Evolutionary conservation across 306 rosid genomes (phyloP).

Genomic region (Prosopis cineraria): DNA sequence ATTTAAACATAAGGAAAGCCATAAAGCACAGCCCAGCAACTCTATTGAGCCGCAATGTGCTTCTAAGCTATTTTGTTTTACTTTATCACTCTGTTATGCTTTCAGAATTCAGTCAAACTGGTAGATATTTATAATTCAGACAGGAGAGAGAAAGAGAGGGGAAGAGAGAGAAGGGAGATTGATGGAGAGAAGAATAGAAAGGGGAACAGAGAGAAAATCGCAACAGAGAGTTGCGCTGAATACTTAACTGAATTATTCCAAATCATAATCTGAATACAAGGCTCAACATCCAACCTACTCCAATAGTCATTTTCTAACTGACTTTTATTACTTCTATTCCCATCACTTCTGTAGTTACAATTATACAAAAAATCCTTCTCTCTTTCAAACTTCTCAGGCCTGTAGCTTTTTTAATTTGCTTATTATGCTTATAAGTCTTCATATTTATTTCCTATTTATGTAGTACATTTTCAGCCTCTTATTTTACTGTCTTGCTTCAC

Average conservation of each 20-base stretch:
- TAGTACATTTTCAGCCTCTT: not conserved
- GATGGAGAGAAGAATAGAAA: too few relatives aligned
- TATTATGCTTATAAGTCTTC: not conserved
- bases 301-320: too few relatives aligned
- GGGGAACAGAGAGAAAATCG: too few relatives aligned
- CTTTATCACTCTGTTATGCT: not conserved
- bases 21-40: not conserved
- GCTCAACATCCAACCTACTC: too few relatives aligned
- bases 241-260: too few relatives aligned
- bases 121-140: too few relatives aligned
- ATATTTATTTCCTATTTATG: not conserved
- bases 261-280: too few relatives aligned
- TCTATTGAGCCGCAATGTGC: not conserved
- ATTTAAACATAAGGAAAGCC: not conserved
- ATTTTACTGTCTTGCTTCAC: not conserved
- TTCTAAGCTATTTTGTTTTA: not conserved
- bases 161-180: too few relatives aligned
- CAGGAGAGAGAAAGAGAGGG: too few relatives aligned
- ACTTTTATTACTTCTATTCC: too few relatives aligned
- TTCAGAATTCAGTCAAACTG: not conserved
- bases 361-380: not conserved
- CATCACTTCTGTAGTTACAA: too few relatives aligned
- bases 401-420: not conserved
- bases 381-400: not conserved
- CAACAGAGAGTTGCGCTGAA: too few relatives aligned